Evolutionary conservation across 2,329 filamentous ascomycete genomes (phyloP), one percentile per base, ranked within the genome.

Genomic region (Fusarium nanum): DNA sequence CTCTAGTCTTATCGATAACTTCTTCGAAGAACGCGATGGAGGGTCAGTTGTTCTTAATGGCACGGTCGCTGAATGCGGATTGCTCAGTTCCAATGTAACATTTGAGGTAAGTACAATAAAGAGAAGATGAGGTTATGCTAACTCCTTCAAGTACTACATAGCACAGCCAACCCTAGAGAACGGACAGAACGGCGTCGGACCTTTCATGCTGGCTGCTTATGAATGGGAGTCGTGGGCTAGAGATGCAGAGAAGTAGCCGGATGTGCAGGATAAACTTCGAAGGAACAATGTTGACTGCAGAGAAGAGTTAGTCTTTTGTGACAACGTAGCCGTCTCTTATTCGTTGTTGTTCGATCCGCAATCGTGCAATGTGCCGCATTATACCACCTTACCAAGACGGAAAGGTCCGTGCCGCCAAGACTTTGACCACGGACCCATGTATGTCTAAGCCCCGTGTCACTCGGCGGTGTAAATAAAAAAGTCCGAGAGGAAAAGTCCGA

Each of bases 41-140:
- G 82, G 83, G 0, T 83, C 83, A 0, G 56, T 86, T 28, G 79
- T 80, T 56, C 84, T 82, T 68, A 82, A 84, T 46, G 81, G 83
- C 1, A 87, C 85, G 0, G 85, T 87, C 0, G 74, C 78, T 22
- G 85, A 87, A 8, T 68, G 66, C 4, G 84, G 85, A n/a, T 83
- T 82, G 56, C 71, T 87, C 52, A 81, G 79, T 63, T 80, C 81
- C 1, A 79, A 83, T 58, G 85, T 81, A 4, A 80, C 78, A 4
- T 87, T 84, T 63, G 81, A 85, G 68, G 84, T 85, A 70, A 76
- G 81, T 56, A 23, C 22, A 23, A 23, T 23, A 5, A 23, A 23
- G 22, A 23, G 22, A 5, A 23, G 22, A 23, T 23, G 22, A 23
- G 22, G 22, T 23, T 23, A 23, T 23, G 22, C 32, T 57, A 25